These are phyloP conservation scores for Pseudocercospora musae DNA, from an alignment of 2,329 filamentous ascomycete genomes.

Conservation along the genomic window DNA sequence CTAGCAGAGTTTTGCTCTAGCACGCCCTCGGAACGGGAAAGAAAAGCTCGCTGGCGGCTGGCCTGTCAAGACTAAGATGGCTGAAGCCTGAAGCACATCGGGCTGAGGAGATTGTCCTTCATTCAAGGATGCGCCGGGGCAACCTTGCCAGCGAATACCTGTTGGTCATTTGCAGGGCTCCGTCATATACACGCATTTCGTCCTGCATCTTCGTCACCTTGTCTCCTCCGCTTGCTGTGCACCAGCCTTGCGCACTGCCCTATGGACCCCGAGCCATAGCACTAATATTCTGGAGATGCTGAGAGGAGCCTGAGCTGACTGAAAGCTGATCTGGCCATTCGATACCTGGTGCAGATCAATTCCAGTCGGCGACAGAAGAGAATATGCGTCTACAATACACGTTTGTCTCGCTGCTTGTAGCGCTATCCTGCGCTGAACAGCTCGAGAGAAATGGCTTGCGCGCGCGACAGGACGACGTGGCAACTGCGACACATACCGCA, in stretches of 20 bases:
- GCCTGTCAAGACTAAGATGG: conserved; percentile 1
- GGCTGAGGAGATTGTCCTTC: conserved; percentile 5
- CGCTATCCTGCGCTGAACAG: conserved; percentile 10
- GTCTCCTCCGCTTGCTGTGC: conserved; percentile 1
- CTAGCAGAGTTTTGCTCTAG: conserved; percentile 1
- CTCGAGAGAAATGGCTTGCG: conserved; percentile 4
- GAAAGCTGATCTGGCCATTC: neutral
- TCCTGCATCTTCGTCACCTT: conserved; percentile 2
- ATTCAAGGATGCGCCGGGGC: conserved; percentile 9
- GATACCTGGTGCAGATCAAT: neutral
- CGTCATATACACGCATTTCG: conserved; percentile 6
- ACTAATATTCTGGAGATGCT: neutral
- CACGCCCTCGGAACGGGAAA: neutral
- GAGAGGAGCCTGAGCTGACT: neutral
- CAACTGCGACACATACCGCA: conserved; percentile 3
- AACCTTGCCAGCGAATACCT: conserved; percentile 2
- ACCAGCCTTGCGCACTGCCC: neutral
- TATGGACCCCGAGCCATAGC: neutral
- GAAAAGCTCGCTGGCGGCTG: neutral
- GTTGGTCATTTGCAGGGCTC: conserved; percentile 5
- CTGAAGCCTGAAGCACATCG: neutral
- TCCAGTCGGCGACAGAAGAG: neutral
- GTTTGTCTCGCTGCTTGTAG: conserved; percentile 2
- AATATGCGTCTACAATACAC: conserved; percentile 9
- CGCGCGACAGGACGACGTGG: conserved; percentile 5